phyloP scores from a whole-genome alignment of 169 alveolate genomes.

The Neospora caninum region DNA sequence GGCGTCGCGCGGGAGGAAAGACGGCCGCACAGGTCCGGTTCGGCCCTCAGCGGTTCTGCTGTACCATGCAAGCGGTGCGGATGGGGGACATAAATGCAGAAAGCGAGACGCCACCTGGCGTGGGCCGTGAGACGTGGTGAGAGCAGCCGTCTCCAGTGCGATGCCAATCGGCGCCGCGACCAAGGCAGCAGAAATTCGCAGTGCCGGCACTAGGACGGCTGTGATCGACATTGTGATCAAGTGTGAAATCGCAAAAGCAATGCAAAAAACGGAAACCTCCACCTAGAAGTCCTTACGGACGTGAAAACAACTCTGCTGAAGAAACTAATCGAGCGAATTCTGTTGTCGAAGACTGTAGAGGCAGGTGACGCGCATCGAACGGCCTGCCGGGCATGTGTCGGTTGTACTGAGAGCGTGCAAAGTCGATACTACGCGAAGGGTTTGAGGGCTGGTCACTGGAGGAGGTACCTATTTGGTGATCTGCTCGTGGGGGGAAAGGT shows the following conservation, averaged over 20 bases:
- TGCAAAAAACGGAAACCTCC: background rate
- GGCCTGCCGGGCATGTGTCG: background rate
- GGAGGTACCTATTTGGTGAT: too few relatives aligned
- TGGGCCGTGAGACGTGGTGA: background rate
- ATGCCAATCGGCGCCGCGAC: slow-evolving; percentile 18
- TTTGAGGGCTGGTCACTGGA: too few relatives aligned
- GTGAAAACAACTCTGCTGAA: background rate
- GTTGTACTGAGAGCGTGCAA: background rate
- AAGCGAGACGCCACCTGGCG: background rate
- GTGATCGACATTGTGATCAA: background rate
- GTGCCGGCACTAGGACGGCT: slow-evolving; percentile 5
- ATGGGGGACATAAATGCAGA: background rate
- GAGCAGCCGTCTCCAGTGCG: slow-evolving; percentile 15
- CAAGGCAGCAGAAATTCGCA: slow-evolving; percentile 3
- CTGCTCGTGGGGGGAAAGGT: too few relatives aligned
- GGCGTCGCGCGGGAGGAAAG: background rate
- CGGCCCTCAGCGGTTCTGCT: background rate
- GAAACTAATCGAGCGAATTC: background rate
- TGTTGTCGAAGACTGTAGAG: background rate
- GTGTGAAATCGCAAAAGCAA: background rate
- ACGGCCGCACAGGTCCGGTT: background rate
- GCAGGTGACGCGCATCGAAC: background rate
- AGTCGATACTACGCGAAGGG: background rate
- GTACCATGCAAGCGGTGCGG: background rate
- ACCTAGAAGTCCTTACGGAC: too few relatives aligned